Conservation (phyloP, 768 basidiomycete species). For the Chalciporus piperatus region DNA sequence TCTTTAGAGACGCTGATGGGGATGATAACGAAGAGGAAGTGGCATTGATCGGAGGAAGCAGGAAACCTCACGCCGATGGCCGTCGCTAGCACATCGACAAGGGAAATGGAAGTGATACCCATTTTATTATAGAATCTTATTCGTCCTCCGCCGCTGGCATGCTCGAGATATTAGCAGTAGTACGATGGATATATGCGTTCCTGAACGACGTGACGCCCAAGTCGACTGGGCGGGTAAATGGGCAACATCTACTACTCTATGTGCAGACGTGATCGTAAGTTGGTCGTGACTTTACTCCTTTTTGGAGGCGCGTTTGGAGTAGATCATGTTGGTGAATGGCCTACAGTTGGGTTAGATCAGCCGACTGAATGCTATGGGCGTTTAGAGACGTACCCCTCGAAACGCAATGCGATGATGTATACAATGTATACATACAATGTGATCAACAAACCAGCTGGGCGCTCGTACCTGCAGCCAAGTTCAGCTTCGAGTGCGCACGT, state of each 20-base stretch:
- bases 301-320: slow-evolving; percentile 47
- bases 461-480: slow-evolving; percentile 60
- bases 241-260: background rate
- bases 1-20: slow-evolving; percentile 11
- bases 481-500: no score
- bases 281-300: slow-evolving; percentile 10
- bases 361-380: background rate
- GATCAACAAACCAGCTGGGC: slow-evolving; percentile 80
- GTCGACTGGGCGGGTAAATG: no score
- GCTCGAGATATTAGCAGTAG: background rate
- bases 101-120: background rate
- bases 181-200: background rate
- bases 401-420: slow-evolving; percentile 80
- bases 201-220: no score
- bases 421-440: slow-evolving; percentile 79
- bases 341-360: slow-evolving; percentile 29
- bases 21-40: slow-evolving; percentile 15
- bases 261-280: background rate
- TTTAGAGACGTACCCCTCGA: slow-evolving; percentile 71
- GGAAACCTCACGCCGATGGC: slow-evolving; percentile 3
- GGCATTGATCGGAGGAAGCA: slow-evolving; percentile 17
- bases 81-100: background rate
- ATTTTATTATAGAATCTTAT: background rate
- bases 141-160: background rate
- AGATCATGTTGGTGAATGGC: slow-evolving; percentile 83